Percentiles rank a stretch among this genome's conserved stretches.
Evolutionary conservation across 257 asterid species (phyloP).

Genomic region (Solanum lycopersicoides): DNA sequence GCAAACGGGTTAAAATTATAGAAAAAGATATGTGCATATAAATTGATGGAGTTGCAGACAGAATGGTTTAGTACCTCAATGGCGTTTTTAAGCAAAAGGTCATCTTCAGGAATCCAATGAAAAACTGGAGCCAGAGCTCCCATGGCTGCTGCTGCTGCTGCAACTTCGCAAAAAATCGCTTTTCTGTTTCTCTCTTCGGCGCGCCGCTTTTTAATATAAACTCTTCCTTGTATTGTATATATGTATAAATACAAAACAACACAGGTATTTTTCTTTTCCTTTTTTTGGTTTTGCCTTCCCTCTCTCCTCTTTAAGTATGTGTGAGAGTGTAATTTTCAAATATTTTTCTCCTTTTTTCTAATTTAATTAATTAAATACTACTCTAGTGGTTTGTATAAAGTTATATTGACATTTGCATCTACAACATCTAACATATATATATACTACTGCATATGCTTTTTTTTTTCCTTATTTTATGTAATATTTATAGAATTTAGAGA

Average conservation of each 20-base stretch:
- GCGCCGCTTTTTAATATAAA: neutral
- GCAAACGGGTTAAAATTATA: neutral
- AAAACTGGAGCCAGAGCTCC: conserved; percentile 41
- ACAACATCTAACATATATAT: too few relatives aligned
- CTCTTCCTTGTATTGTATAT: neutral
- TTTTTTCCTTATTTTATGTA: too few relatives aligned
- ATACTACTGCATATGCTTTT: too few relatives aligned
- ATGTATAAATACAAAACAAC: neutral
- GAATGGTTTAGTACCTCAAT: conserved; percentile 37
- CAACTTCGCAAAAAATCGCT: neutral
- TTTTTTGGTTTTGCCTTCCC: neutral
- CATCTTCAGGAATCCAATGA: conserved; percentile 61
- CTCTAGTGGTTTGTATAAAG: too few relatives aligned
- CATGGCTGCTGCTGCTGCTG: conserved; percentile 23
- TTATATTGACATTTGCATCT: too few relatives aligned
- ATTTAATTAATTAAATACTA: too few relatives aligned
- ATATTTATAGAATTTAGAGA: too few relatives aligned
- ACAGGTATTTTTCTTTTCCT: neutral
- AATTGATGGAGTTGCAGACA: neutral
- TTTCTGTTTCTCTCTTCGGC: neutral
- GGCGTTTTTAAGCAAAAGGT: conserved; percentile 52
- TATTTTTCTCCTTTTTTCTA: too few relatives aligned
- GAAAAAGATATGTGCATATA: neutral
- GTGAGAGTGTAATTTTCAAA: neutral
- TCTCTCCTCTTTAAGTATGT: neutral